Evolutionary conservation across 2,329 filamentous ascomycete genomes (phyloP), one percentile per base, ranked within the genome.

Genomic region (Purpureocillium lavendulum): DNA sequence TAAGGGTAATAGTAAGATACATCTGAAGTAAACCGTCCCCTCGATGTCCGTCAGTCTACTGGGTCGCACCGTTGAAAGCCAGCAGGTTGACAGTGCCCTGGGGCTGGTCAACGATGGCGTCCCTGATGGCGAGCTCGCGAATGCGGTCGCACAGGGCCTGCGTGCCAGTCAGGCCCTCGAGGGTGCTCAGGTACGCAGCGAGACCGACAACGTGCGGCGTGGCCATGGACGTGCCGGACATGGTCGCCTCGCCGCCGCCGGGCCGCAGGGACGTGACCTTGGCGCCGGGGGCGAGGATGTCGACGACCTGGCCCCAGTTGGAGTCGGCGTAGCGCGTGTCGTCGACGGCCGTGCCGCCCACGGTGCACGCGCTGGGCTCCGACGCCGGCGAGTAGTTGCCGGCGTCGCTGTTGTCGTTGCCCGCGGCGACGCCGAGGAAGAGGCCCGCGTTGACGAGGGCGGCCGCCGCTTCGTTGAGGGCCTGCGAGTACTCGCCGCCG

Each of bases 381-480:
- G 61, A 67, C 17, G 66, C 62, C 2, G 67, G 66, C 2, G 66
- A 71, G 45, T 31, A 18, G 48, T 57, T 59, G 28, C 53, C 45
- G 1, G 69, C 67, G 44, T 70, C 56, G 24, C 48, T 50, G 40
- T 59, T 57, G 15, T 61, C 55, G 52, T 75, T 75, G 31, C 71
- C 71, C 24, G 71, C 71, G 3, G 71, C 71, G 13, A 73, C 70
- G 40, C 65, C 69, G 33, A 72, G 56, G 42, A 70, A 69, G 40
- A 73, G 55, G 26, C 70, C 71, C 1, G 56, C 52, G 21, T 43
- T 42, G 45, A 67, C 57, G 26, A 69, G 58, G 35, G 54, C 57
- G 9, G 57, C 58, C 17, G 70, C 67, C 9, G 69, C 70, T 28
- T 49, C 52, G 61, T 74, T 75, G 43, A 71, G 50, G 15, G 69